Base-by-base conservation (phyloP, 2,329 filamentous ascomycete species). In the Fusarium clavum region DNA sequence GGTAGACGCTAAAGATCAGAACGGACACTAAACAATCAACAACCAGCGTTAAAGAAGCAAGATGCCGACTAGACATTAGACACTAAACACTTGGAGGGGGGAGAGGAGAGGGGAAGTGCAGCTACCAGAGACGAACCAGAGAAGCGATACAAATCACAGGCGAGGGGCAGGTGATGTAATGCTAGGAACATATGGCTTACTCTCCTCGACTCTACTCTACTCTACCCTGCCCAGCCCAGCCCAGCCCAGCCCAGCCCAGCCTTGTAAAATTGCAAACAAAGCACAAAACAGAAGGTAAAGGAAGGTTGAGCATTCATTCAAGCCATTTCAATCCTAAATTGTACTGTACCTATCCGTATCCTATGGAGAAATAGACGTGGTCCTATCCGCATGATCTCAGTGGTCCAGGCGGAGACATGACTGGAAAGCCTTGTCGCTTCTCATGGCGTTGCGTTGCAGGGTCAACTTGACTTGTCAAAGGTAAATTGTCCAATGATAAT, bases 101-200 rank as follows among this genome's bases (percentile, higher is more conserved):
- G 44, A 29, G 38, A 49, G 52, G 25, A 40, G 44, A 32, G 38
- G 53, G 52, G 25, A 40, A 48, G 41, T 30, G 47, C 29, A 55
- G 48, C 46, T 18, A 40, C 54, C 25, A 44, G 38, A 38, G 44
- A 22, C 38, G 47, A 65, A 48, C 58, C 58, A 60, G 55, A 61
- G 29, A 44, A 44, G 55, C 32, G 32, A 52, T 27, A 44, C 18
- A 52, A 61, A 61, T 34, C 49, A 48, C 25, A 61, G 38, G 41
- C 58, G 58, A 63, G 61, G 62, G 49, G 45, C 45, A 62, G 52
- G 63, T 63, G 66, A 67, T 69, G 61, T 56, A 67, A 70, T 70
- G 32, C 29, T 46, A 55, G 44, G 27, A 52, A 65, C 24, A 38
- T 20, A 40, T 40, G 46, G 38, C 27, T 27, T 48, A n/a, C n/a